Conservation (phyloP, 2,329 filamentous ascomycete genomes). For the Didymella pomorum region DNA sequence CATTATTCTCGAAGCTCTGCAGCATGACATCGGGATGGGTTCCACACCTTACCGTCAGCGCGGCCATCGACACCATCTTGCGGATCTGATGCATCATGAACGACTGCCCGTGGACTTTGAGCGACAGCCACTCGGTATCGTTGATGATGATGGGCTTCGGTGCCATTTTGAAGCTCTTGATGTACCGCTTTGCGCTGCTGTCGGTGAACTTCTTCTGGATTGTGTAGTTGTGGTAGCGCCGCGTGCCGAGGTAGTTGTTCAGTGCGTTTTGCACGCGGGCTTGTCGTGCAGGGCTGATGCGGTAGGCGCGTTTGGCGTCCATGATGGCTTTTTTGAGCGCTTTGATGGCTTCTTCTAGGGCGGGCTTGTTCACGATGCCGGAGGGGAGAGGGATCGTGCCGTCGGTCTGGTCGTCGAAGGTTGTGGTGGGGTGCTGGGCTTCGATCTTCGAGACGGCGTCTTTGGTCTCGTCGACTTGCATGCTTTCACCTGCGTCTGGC, state of each 20-base stretch:
- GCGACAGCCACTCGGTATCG: conserved; percentile 91
- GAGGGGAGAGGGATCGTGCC: conserved; percentile 40
- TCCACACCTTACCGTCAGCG: conserved; percentile 84
- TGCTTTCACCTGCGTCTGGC: not conserved
- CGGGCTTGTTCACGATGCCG: conserved; percentile 38
- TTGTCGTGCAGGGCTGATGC: conserved; percentile 76
- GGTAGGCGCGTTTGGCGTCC: conserved; percentile 82
- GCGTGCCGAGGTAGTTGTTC: conserved; percentile 79
- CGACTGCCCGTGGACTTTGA: conserved; percentile 96
- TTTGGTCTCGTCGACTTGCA: conserved; percentile 28
- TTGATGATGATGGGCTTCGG: conserved; percentile 77
- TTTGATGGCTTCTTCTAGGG: conserved; percentile 56
- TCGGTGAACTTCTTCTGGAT: conserved; percentile 85
- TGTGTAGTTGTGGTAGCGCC: conserved; percentile 98
- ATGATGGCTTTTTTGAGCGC: conserved; percentile 81
- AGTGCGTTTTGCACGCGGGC: conserved; percentile 78
- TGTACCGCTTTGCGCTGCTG: conserved; percentile 85
- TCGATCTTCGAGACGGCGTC: conserved; percentile 36
- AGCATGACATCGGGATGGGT: conserved; percentile 74
- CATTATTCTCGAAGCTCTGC: conserved; percentile 74
- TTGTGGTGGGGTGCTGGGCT: conserved; percentile 36
- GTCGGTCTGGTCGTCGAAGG: conserved; percentile 40
- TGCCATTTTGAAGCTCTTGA: conserved; percentile 84
- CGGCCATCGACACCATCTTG: conserved; percentile 96
- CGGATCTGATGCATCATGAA: conserved; percentile 99